Conservation (phyloP, 2,329 filamentous ascomycete species). For the Phoma sp. region DNA sequence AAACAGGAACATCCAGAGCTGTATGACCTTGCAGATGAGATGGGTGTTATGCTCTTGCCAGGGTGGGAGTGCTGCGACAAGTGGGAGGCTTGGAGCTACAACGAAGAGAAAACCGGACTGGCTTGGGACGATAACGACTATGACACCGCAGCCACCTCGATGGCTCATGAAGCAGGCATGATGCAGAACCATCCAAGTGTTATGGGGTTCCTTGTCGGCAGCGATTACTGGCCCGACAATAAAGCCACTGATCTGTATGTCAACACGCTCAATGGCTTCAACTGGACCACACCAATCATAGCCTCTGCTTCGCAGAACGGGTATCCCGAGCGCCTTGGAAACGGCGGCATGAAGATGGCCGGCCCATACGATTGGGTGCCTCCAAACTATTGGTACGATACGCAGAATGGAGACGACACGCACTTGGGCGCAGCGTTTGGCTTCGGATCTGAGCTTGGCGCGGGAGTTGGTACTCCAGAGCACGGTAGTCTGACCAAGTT, state of each 20-base stretch:
- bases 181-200: slow-evolving; percentile 66
- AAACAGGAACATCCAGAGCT: slow-evolving; percentile 68
- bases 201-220: slow-evolving; percentile 64
- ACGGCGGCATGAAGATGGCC: slow-evolving; percentile 69
- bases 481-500: slow-evolving; percentile 61
- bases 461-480: slow-evolving; percentile 68
- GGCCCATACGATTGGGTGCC: slow-evolving; percentile 72
- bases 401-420: slow-evolving; percentile 54
- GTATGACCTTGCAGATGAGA: slow-evolving; percentile 63
- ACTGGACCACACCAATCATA: slow-evolving; percentile 65
- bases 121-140: slow-evolving; percentile 64
- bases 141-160: slow-evolving; percentile 58
- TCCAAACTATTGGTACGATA: slow-evolving; percentile 68
- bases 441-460: slow-evolving; percentile 67
- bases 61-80: slow-evolving; percentile 74
- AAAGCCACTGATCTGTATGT: slow-evolving; percentile 61
- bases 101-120: slow-evolving; percentile 56
- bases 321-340: slow-evolving; percentile 58
- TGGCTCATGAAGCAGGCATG: slow-evolving; percentile 66
- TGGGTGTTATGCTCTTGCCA: slow-evolving; percentile 66
- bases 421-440: slow-evolving; percentile 64
- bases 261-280: slow-evolving; percentile 55
- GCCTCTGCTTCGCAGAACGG: slow-evolving; percentile 63
- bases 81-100: slow-evolving; percentile 70
- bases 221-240: slow-evolving; percentile 68